A percentile compares a stretch with the other conserved stretches of the same genome.
These are phyloP conservation scores for Malus hybrid DNA, from an alignment of 331 rosid genomes.

Conservation along the genomic window DNA sequence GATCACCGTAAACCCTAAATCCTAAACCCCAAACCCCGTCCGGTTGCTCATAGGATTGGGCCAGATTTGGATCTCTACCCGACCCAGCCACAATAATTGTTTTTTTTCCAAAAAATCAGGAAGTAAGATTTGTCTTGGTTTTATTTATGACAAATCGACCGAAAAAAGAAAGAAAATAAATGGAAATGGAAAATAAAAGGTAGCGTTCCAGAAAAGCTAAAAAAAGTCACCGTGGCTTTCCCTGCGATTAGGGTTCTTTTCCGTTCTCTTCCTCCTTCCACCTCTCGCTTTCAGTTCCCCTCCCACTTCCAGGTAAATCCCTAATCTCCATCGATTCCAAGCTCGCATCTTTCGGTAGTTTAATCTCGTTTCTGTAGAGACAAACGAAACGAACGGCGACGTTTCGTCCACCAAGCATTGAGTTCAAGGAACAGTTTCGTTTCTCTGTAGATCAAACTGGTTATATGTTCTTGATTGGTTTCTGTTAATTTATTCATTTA, in stretches of 20 bases:
- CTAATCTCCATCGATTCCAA: background rate
- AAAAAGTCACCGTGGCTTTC: constrained; percentile 3
- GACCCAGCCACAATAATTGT: background rate
- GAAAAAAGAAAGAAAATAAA: background rate
- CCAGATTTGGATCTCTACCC: background rate
- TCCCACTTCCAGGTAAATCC: background rate
- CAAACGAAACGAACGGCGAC: background rate
- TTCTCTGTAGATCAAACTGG: background rate
- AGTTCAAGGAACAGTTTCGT: background rate
- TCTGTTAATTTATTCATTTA: background rate
- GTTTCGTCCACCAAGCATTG: background rate
- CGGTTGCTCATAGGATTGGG: no score
- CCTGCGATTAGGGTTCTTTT: constrained; percentile 11
- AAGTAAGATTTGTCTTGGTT: background rate
- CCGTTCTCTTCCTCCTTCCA: background rate
- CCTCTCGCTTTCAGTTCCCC: background rate
- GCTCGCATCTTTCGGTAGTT: background rate
- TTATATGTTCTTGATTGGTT: background rate
- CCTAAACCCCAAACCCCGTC: no score
- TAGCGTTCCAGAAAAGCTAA: background rate
- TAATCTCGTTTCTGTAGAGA: background rate
- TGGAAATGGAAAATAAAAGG: background rate
- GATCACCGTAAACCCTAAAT: no score
- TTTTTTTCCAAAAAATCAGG: background rate
- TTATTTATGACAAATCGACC: background rate